Base-by-base conservation (phyloP, 2,329 filamentous ascomycete genomes). In the Ilyonectria sp. region DNA sequence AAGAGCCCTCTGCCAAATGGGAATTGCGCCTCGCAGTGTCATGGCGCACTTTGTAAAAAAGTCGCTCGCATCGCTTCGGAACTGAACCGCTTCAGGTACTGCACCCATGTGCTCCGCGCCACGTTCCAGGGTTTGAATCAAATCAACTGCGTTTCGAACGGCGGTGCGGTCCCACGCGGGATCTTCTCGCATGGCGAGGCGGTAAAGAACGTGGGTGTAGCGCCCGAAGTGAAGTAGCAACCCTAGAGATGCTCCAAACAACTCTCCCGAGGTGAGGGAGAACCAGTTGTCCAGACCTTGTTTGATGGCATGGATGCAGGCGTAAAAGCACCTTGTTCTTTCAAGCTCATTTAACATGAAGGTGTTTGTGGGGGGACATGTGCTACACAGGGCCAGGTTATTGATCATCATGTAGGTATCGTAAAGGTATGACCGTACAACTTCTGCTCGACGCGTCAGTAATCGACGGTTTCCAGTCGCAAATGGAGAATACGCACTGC, bases 141-240 rank as follows among this genome's bases (percentile, higher is more conserved):
- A 65, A 54, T 82, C 79, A n/a, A 83, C 59, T 6, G 74, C 73
- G 46, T 70, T 69, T 13, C 75, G 72, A 6, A 80, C 76, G 17
- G 74, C 75, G 10, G 71, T 68, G 2, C 81, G 76, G 72, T 83
- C 81, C 81, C 82, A 84, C 0, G 75, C 71, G 2, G 80, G 78
- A 52, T 83, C 81, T 50, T 83, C 79, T 8, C 80, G 60, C 4
- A 77, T 70, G 13, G 76, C 74, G 46, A 75, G 53, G 29, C 63
- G 46, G 37, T 78, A 71, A 19, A 74, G 37, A 50, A 78, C 67
- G 21, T 81, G 74, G 8, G 80, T 69, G 61, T 75, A 78, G 47
- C 79, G 77, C 8, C 79, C 77, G 60, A 83, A 73, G 31, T 77
- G 76, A 5, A 77, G 58, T 44, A 79, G 76, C 29, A 77, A 26